Evolutionary conservation across 345 rosid genomes (phyloP).

Genomic region (Trapa bicornis): DNA sequence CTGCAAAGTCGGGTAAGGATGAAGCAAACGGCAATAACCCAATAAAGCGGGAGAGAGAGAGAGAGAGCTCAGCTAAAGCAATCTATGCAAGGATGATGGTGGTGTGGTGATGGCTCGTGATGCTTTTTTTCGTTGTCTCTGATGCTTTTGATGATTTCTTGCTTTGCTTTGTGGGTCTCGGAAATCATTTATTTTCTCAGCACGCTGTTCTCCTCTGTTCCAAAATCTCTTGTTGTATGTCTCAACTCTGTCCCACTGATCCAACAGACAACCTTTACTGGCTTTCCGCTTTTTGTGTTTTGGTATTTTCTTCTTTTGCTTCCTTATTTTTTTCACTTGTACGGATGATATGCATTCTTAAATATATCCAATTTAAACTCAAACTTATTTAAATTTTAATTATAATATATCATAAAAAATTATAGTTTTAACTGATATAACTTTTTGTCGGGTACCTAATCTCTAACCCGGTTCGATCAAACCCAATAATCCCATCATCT

Average conservation of each 20-base stretch:
- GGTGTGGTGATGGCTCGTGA: background rate
- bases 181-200: background rate
- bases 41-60: background rate
- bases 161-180: slow-evolving; percentile 2
- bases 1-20: background rate
- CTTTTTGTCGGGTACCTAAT: no score
- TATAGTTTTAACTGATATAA: no score
- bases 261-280: background rate
- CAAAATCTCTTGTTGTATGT: background rate
- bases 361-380: no score
- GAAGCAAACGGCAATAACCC: background rate
- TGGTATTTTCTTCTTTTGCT: background rate
- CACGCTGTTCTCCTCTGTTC: background rate
- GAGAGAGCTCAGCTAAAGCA: background rate
- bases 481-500: no score
- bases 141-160: background rate
- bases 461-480: no score
- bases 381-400: no score
- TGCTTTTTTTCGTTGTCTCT: background rate
- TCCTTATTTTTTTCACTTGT: background rate
- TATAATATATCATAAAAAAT: no score
- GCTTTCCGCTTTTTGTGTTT: background rate
- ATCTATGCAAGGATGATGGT: background rate
- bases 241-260: background rate
- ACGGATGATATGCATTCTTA: no score